phyloP scores from a whole-genome alignment of 225 moss, liverwort and hornwort species.

The Bryoerythrophyllum caledonicum region DNA sequence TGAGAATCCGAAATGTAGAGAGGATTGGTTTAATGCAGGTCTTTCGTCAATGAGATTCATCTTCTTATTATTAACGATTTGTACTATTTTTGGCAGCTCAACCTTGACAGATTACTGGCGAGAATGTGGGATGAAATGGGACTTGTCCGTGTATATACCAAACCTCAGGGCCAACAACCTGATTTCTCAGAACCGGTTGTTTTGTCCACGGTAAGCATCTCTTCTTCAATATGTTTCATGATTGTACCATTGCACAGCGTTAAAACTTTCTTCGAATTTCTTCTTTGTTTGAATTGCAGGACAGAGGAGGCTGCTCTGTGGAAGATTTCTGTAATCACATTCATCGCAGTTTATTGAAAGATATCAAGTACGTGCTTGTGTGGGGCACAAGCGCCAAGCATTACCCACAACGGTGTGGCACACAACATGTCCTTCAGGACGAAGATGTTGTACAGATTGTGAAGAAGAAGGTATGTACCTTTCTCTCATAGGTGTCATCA shows the following conservation, averaged over 20 bases:
- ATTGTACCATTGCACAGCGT: constrained; percentile 5
- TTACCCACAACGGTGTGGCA: constrained; percentile 97
- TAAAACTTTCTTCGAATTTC: not conserved
- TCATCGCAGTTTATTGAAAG: constrained; percentile 91
- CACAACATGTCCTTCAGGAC: constrained; percentile 80
- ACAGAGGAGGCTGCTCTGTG: constrained; percentile 98
- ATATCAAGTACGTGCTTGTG: constrained; percentile 95
- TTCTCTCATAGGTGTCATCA: constrained; percentile 5
- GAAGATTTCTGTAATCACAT: constrained; percentile 99
- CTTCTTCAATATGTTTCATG: not conserved
- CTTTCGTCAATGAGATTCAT: constrained; percentile 9
- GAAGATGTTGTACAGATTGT: constrained; percentile 99
- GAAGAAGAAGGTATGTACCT: constrained; percentile 78
- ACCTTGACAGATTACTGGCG: constrained; percentile 95
- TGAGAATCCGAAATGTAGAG: constrained; percentile 26
- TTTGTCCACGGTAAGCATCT: constrained; percentile 85
- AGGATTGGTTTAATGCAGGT: constrained; percentile 2
- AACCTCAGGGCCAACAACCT: constrained; percentile 99
- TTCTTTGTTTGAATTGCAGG: constrained; percentile 42
- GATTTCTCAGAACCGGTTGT: constrained; percentile 99
- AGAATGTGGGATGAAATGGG: constrained; percentile 99
- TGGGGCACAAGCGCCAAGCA: constrained; percentile 99
- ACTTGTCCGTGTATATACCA: constrained; percentile 98
- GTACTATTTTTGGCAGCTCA: constrained; percentile 54
- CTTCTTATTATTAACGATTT: constrained; percentile 18